These are phyloP conservation scores for Amesomyces nigricolor DNA, from an alignment of 2,329 filamentous ascomycete genomes.

Conservation along the genomic window DNA sequence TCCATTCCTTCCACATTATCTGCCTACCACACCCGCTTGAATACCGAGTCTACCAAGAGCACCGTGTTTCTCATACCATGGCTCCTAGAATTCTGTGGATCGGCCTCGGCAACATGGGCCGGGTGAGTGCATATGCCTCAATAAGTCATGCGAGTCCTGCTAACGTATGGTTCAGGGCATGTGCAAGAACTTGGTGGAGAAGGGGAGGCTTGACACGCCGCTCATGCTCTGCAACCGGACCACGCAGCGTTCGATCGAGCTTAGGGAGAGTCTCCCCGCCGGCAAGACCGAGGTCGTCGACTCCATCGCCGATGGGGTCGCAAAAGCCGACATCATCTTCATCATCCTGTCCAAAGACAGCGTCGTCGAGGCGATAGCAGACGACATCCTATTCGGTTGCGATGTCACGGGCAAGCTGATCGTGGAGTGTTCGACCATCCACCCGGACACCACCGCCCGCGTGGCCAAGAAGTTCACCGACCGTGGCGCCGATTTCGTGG, in stretches of 20 bases:
- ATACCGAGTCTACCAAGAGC: no score
- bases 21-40: not conserved
- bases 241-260: constrained; percentile 55
- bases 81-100: constrained; percentile 66
- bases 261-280: constrained; percentile 53
- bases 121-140: constrained; percentile 45
- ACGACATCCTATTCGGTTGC: constrained; percentile 45
- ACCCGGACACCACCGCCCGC: constrained; percentile 71
- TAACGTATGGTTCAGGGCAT: constrained; percentile 55
- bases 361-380: constrained; percentile 60
- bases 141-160: not conserved
- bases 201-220: constrained; percentile 64
- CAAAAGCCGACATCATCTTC: constrained; percentile 72
- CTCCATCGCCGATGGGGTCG: constrained; percentile 60
- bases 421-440: constrained; percentile 82
- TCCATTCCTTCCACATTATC: not conserved
- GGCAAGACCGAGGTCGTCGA: constrained; percentile 60
- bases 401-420: constrained; percentile 68
- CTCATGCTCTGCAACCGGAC: constrained; percentile 80
- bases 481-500: constrained; percentile 67
- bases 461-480: constrained; percentile 53
- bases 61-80: constrained; percentile 35
- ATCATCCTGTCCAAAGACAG: constrained; percentile 74
- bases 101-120: constrained; percentile 83
- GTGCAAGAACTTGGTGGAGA: constrained; percentile 75